Evolutionary conservation across 257 asterid genomes (phyloP), one percentile per base, ranked within the genome.

Genomic region (Solanum sejunctum): DNA sequence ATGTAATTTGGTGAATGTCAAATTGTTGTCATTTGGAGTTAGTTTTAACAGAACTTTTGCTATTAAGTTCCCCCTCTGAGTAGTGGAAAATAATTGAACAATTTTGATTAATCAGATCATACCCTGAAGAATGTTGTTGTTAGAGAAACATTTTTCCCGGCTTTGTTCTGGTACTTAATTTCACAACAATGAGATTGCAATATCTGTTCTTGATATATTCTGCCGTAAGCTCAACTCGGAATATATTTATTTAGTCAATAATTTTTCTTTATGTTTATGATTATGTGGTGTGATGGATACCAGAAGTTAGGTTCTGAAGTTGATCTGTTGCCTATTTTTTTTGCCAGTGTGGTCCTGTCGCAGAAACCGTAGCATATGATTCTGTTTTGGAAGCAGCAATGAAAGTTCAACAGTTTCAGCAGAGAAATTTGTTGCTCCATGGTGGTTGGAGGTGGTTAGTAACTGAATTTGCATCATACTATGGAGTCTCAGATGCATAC

Each of bases 401-500:
- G 98, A 96, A 93, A 88, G 84, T 90, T 52, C 98, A 93, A 84
- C 91, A 91, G 84, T 93, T 96, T 88, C 98, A 91, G 89, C 97
- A 92, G 85, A 90, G 99, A 85, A 93, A 90, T 88, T 87, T 96
- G 87, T 81, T 88, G 87, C 89, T 95, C 32, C 92, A 91, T 85
- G 98, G 97, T 86, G 87, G 94, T 51, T 96, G 99, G 99, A 90
- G 47, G 87, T 96, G 98, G 99, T 89, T 95, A 84, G 94, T 94
- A 84, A 85, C 89, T 21, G 97, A 95, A 90, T 97, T 95, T 85
- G 98, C 98, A 21, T 90, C 95, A 8, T 93, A 97, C 70, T 97
- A 88, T 83, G 99, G 99, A 86, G 93, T 96, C 85, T 96, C 99
- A 13, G 97, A 96, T 90, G 95, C 94, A n/a, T 96, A 96, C 87